Base-by-base conservation (phyloP, 1,284 basidiomycete genomes). In the Naganishia sp. region DNA sequence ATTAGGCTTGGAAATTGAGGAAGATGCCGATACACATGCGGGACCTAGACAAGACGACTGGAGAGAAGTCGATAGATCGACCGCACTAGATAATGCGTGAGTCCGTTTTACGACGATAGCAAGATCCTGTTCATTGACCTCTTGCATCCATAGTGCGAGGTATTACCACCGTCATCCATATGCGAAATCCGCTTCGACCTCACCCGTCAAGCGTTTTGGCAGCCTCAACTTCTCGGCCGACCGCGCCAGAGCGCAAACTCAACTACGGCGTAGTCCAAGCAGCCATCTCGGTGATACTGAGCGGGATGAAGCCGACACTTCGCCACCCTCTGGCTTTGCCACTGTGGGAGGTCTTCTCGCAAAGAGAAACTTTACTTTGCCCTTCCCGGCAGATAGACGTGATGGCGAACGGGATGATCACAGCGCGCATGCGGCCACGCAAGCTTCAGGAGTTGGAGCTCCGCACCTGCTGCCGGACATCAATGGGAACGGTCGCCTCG, bases 121-220 rank as follows among this genome's bases (percentile, higher is more conserved):
- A 25, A 32, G 28, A 15, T n/a, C 13, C 13, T 23, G 35, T 35
- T n/a, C 21, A n/a, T 10, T 31, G 10, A 21, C 6, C 28, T 39
- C 5, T 39, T 23, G 35, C 32, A 39, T 39, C 13, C 7, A 11
- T 67, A 80, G 79, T 45, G 79, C 79, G 10, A 74, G 79, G 6
- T 80, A 76, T 68, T 80, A 79, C 52, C 76, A 79, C 46, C 76
- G 73, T 75, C 68, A 72, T 46, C 21, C 77, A 71, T 64, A 75
- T 71, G 65, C 74, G 67, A 45, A 72, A 13, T 75, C 74, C 7
- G 70, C 72, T 18, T 50, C 73, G 7, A 70, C 63, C 2, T 78
- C 76, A 11, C 68, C 78, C 6, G 76, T 76, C 2, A 73, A 72
- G 28, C 72, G 71, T 25, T 73, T 75, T 3, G 61, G 35, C 13